Evolutionary conservation across 2,329 filamentous ascomycete species (phyloP).

Genomic region (Hymenotorrendiella dingleyae): DNA sequence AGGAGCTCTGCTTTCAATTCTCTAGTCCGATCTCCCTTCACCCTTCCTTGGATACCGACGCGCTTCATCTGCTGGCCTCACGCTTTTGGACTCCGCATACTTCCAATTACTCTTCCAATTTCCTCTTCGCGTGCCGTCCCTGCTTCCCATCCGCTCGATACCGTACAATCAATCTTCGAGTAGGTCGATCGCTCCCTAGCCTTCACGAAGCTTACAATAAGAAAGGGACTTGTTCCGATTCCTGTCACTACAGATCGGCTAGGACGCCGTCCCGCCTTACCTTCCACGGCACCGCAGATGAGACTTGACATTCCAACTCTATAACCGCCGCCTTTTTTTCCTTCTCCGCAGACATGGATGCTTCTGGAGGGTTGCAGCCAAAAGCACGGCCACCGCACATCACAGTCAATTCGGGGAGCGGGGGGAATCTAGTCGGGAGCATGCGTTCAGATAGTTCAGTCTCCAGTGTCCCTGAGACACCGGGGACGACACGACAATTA

Average conservation of each 20-base stretch:
- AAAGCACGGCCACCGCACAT: conserved; percentile 47
- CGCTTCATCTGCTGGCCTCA: no score
- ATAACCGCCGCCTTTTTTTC: conserved; percentile 5
- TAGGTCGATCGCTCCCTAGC: no score
- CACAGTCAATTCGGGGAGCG: conserved; percentile 54
- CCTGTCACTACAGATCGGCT: conserved; percentile 6
- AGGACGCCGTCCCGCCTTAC: background rate
- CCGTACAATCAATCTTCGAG: no score
- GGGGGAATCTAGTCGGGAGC: conserved; percentile 38
- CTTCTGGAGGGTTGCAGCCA: conserved; percentile 1
- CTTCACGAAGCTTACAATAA: no score
- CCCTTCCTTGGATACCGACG: no score
- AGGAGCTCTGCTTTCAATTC: no score
- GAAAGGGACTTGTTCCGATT: no score
- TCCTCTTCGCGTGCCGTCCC: no score
- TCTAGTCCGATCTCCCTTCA: no score
- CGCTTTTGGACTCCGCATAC: no score
- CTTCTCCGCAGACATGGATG: conserved; percentile 13
- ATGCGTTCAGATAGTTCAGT: conserved; percentile 35
- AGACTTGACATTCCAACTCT: conserved; percentile 9
- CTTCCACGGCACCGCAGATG: conserved; percentile 9
- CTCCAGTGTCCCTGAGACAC: conserved; percentile 17
- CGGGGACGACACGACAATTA: conserved; percentile 27
- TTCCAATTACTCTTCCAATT: no score
- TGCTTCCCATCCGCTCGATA: no score